Evolutionary conservation across 352 stramenopile species (phyloP), one percentile per base, ranked within the genome.

Genomic region (Globisporangium splendens): DNA sequence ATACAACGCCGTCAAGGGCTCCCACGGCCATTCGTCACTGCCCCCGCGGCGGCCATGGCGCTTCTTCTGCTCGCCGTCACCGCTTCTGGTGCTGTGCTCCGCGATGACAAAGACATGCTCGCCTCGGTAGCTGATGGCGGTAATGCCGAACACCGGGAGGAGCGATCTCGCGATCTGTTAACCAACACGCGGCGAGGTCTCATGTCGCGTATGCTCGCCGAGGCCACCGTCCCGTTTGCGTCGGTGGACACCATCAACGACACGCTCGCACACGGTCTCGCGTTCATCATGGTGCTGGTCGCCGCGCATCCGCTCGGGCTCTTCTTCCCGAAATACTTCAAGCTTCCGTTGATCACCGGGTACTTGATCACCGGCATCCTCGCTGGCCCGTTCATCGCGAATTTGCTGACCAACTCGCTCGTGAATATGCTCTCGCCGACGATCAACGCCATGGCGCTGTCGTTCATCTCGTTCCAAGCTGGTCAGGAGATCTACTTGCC

Each of bases 401-500:
- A 86, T 33, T 21, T 88, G 22, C 59, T 88, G 12, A 60, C 75
- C 12, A 68, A 65, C 5, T 43, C 54, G 6, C 54, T 72, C 11
- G 70, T 86, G 20, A 54, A 69, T 17, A 73, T 85, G 65, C 55
- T 88, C 22, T 65, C 75, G 24, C 68, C 54, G 12, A 83, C 72
- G 46, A 72, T 89, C 54, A 89, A 74, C 55, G 74, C 75, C 21
- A 69, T 88, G 53, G 77, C 79, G 42, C 68, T 89, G 17, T 86
- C 77, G 17, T 89, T 89, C 65, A 88, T 89, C 66, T 87, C 79
- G 57, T 88, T 88, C 60, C 77, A 89, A 62, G 77, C 79, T 2
- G 79, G 79, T 1, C 79, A 89, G 46, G 79, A 89, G 60, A 84
- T 89, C 59, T 89, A 89, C 43, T 57, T 83, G 18, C 79, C 79